phyloP scores from a whole-genome alignment of 2,329 filamentous ascomycete species.

The Esteya vermicola region DNA sequence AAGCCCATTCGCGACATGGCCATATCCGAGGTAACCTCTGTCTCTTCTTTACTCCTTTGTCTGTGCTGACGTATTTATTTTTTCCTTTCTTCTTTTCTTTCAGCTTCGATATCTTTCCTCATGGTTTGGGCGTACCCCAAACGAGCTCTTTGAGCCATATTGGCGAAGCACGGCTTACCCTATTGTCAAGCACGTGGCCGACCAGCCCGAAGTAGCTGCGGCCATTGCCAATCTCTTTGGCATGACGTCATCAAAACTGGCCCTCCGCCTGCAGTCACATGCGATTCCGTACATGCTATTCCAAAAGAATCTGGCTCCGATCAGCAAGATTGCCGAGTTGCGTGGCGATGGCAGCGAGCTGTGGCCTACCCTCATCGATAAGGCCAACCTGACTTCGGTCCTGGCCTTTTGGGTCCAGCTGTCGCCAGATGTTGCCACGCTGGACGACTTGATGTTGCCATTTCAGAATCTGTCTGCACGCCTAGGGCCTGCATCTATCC shows the following conservation, averaged over 20 bases:
- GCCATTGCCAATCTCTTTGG: slow-evolving; percentile 69
- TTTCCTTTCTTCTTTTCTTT: not conserved
- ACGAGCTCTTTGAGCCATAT: slow-evolving; percentile 67
- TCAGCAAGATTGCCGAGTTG: slow-evolving; percentile 68
- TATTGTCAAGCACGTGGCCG: slow-evolving; percentile 67
- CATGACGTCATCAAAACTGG: slow-evolving; percentile 58
- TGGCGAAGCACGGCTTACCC: slow-evolving; percentile 77
- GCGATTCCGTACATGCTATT: slow-evolving; percentile 80
- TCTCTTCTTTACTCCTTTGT: too few species aligned
- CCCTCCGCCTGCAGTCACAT: slow-evolving; percentile 62
- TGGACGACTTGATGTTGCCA: slow-evolving; percentile 9
- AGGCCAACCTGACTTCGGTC: slow-evolving; percentile 40
- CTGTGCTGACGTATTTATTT: not conserved
- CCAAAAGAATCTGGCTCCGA: slow-evolving; percentile 46
- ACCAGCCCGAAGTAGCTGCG: slow-evolving; percentile 68
- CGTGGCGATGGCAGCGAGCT: slow-evolving; percentile 51
- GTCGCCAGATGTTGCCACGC: slow-evolving; percentile 3
- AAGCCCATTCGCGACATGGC: slow-evolving; percentile 6
- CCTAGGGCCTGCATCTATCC: slow-evolving; percentile 7
- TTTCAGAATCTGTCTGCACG: slow-evolving; percentile 6
- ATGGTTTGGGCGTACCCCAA: slow-evolving; percentile 43
- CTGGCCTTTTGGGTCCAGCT: slow-evolving; percentile 24
- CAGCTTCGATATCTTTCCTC: slow-evolving; percentile 57
- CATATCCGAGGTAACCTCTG: slow-evolving; percentile 7
- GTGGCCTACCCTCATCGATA: slow-evolving; percentile 39